Conservation (phyloP, 805 yeast species). For the Teunomyces kruisii region DNA sequence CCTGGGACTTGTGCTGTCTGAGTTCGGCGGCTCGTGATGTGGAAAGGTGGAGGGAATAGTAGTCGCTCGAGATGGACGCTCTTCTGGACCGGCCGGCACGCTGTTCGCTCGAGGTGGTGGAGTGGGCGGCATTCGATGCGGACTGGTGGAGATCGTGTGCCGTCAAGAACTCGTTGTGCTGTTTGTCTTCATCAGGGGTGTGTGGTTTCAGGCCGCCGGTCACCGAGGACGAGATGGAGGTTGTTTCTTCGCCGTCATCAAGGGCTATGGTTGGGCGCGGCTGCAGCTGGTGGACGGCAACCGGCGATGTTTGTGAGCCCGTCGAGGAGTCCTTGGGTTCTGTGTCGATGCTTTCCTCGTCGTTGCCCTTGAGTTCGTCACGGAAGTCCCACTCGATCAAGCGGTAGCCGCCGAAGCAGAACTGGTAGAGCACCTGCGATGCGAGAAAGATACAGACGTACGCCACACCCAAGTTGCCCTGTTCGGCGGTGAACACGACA, state of each 20-base stretch:
- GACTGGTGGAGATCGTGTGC: slow-evolving; percentile 9
- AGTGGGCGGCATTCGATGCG: slow-evolving; percentile 8
- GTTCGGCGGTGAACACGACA: slow-evolving; percentile 50
- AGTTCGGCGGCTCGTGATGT: slow-evolving; percentile 24
- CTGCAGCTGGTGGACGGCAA: not conserved
- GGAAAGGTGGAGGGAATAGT: slow-evolving; percentile 13
- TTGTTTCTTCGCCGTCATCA: not conserved
- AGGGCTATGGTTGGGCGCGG: not conserved
- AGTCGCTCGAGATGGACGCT: slow-evolving; percentile 9
- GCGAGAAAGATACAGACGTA: slow-evolving; percentile 77
- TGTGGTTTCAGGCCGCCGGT: not conserved
- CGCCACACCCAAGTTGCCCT: slow-evolving; percentile 78
- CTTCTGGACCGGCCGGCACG: slow-evolving; percentile 3
- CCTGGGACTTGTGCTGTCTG: slow-evolving; percentile 29
- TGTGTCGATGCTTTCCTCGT: slow-evolving; percentile 5
- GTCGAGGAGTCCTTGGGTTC: not conserved
- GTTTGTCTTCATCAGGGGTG: slow-evolving; percentile 9
- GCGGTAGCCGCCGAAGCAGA: slow-evolving; percentile 74
- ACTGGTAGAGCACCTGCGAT: slow-evolving; percentile 63
- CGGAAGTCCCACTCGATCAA: slow-evolving; percentile 71
- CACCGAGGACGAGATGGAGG: slow-evolving; percentile 2
- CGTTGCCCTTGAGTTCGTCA: slow-evolving; percentile 22
- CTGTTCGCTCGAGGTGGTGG: slow-evolving; percentile 6
- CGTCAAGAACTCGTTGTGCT: slow-evolving; percentile 20
- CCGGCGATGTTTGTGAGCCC: too few relatives aligned